Percentiles rank a stretch among this genome's conserved stretches.
Conservation (phyloP, 2,329 filamentous ascomycete species). For the Fonsecaea multimorphosa region DNA sequence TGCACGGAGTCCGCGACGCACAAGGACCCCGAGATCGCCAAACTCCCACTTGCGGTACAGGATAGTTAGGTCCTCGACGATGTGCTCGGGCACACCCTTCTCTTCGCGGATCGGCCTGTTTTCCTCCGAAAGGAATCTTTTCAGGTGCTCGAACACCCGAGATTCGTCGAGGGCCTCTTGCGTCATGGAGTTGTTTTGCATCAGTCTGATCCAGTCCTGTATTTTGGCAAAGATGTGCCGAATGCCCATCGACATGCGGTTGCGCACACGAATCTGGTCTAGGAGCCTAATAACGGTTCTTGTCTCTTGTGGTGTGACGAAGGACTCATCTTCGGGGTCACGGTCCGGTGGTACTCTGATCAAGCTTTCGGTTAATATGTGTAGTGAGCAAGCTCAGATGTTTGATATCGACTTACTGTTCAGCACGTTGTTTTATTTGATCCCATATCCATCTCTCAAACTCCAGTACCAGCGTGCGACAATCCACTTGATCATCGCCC, state of each 20-base stretch:
- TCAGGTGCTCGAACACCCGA: constrained; percentile 14
- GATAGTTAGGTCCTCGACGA: constrained; percentile 34
- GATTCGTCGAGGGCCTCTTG: constrained; percentile 18
- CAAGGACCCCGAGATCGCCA: constrained; percentile 31
- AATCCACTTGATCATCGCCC: constrained; percentile 26
- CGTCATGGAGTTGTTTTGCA: constrained; percentile 26
- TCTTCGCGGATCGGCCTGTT: constrained; percentile 4
- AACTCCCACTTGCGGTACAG: constrained; percentile 32
- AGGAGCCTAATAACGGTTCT: constrained; percentile 17
- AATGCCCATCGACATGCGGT: constrained; percentile 3
- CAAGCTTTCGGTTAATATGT: neutral
- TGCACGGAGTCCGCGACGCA: constrained; percentile 27
- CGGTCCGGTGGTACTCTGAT: constrained; percentile 14
- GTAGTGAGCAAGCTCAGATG: neutral
- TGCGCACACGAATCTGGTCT: constrained; percentile 9
- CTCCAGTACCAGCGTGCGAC: constrained; percentile 31
- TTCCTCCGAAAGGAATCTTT: constrained; percentile 26
- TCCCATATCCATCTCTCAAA: constrained; percentile 17
- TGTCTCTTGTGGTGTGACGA: constrained; percentile 11
- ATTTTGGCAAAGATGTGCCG: constrained; percentile 13
- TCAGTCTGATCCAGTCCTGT: constrained; percentile 24
- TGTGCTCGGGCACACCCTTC: constrained; percentile 20
- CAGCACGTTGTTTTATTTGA: constrained; percentile 5
- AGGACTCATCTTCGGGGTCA: constrained; percentile 18
- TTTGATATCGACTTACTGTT: constrained; percentile 21